Evolutionary conservation across 495 filamentous ascomycete species (phyloP), one percentile per base, ranked within the genome.

Genomic region (Xylaria bambusicola): DNA sequence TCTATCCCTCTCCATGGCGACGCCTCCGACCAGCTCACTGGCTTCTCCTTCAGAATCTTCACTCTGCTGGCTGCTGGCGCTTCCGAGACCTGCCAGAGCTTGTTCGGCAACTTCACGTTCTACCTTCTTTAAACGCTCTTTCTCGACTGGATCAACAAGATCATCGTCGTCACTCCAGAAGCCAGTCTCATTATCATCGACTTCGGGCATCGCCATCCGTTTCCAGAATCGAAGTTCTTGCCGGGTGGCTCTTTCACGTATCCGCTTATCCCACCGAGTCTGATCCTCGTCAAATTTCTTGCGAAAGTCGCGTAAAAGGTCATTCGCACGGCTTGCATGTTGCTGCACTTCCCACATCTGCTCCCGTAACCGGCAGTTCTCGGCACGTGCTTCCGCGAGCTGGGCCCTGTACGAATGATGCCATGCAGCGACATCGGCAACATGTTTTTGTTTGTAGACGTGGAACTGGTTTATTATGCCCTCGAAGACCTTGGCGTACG

Each of bases 121-220:
- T 13, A 76, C 58, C 59, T 80, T 74, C 48, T 63, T 70, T 41
- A 75, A 55, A 29, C 78, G 65, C 63, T 69, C 66, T 73, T 83
- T 83, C 73, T 83, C 80, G 8, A 73, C 76, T 6, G 68, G 68
- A 57, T 84, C 81, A 15, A 83, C 73, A 17, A 84, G 61, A 54
- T 84, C 81, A 48, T 84, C 81, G 51, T 84, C 81, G 56, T 81
- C 80, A 52, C 75, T 79, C 78, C 78, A 84, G 62, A 75, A 81
- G 9, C 74, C 73, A 9, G 79, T 78, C 45, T 83, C 79, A 42
- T 71, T 66, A 18, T 80, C 78, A 18, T 72, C 62, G 40, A 80
- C 58, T 12, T 78, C 69, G 2, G 77, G 78, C 74, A 83, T 75
- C 1, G 82, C 82, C 75, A 82, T 72, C 13, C 82, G 67, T 68